Evolutionary conservation across 805 yeast genomes (phyloP).

Genomic region (Vanderwaltozyma polyspora): DNA sequence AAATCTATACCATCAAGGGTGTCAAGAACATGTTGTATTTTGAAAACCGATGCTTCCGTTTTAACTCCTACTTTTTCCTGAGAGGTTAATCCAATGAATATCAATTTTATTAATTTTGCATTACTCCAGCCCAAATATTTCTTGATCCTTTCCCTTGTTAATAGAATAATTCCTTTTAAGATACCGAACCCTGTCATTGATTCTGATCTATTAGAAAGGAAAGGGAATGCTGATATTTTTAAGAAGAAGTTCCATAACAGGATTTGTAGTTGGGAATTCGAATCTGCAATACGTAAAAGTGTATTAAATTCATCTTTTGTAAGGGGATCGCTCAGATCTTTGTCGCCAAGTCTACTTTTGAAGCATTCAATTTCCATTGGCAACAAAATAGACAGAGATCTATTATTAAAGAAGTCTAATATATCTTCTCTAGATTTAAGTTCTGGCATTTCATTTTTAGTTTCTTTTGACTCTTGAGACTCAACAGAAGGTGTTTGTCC

Average conservation of each 20-base stretch:
- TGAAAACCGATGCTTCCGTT: not conserved
- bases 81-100: constrained; percentile 38
- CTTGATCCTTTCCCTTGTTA: constrained; percentile 34
- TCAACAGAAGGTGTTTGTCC: too few species aligned
- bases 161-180: constrained; percentile 33
- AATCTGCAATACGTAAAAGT: too few species aligned
- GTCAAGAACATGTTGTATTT: constrained; percentile 19
- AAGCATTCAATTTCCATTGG: too few species aligned
- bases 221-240: constrained; percentile 40
- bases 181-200: constrained; percentile 31
- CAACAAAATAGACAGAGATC: too few species aligned
- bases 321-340: too few species aligned
- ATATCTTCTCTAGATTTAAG: too few species aligned
- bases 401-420: too few species aligned
- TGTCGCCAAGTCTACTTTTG: too few species aligned
- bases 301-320: too few species aligned
- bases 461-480: too few species aligned
- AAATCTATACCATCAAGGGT: constrained; percentile 36
- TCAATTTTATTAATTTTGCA: constrained; percentile 32
- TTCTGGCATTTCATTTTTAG: too few species aligned
- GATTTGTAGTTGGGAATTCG: constrained; percentile 22
- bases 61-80: constrained; percentile 6
- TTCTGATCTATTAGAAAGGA: constrained; percentile 28
- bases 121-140: constrained; percentile 27
- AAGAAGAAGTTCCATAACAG: constrained; percentile 32